These are phyloP conservation scores for Phaeosphaeria sp. DNA, from an alignment of 2,329 filamentous ascomycete species.

Conservation along the genomic window DNA sequence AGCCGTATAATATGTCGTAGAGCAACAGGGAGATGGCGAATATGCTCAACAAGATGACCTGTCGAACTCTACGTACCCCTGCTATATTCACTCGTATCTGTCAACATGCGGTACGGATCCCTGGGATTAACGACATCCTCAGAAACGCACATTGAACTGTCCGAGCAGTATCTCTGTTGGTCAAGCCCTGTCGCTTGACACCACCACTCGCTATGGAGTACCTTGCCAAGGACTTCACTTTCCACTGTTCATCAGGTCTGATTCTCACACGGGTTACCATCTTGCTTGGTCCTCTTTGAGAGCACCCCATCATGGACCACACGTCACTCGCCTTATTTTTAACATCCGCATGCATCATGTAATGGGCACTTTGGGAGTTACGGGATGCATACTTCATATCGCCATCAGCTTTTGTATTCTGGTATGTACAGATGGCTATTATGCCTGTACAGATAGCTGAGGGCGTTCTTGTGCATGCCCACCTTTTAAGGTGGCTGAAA, in stretches of 20 bases:
- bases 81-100: no score
- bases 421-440: constrained; percentile 35
- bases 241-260: no score
- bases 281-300: background rate
- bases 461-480: constrained; percentile 36
- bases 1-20: no score
- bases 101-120: no score
- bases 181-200: background rate
- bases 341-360: constrained; percentile 3
- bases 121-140: background rate
- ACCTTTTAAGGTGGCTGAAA: constrained; percentile 26
- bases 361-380: constrained; percentile 1
- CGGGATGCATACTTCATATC: constrained; percentile 28
- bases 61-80: no score
- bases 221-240: background rate
- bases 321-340: background rate
- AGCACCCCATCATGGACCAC: background rate
- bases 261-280: background rate
- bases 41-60: no score
- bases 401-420: constrained; percentile 44
- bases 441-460: constrained; percentile 30
- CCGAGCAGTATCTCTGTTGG: background rate
- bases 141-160: background rate
- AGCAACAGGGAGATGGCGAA: no score
- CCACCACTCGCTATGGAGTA: background rate